phyloP scores from a whole-genome alignment of 1,284 basidiomycete species.

The Afroboletus lepidellus region DNA sequence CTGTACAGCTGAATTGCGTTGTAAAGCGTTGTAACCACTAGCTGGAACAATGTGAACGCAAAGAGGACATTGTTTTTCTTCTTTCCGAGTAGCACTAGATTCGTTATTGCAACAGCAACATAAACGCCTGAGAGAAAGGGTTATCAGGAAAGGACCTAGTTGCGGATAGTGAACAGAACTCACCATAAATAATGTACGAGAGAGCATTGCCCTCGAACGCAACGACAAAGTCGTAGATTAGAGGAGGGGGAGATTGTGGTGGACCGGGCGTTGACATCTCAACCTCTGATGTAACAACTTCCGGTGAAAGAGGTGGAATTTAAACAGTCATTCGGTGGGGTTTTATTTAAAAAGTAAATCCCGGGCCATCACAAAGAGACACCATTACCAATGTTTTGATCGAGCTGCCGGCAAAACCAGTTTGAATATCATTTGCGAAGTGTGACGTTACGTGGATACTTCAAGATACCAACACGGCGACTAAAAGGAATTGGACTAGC shows the following conservation, averaged over 20 bases:
- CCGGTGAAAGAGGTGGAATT: neutral
- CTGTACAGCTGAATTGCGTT: neutral
- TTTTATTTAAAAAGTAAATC: neutral
- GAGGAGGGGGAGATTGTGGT: neutral
- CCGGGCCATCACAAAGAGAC: neutral
- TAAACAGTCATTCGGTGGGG: too few species aligned
- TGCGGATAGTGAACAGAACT: neutral
- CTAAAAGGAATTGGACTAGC: neutral
- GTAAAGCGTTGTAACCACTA: neutral
- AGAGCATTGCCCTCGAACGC: neutral
- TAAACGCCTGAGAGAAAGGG: neutral
- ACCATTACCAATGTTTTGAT: neutral
- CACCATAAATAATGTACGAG: neutral
- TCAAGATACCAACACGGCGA: neutral
- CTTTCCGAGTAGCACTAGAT: neutral
- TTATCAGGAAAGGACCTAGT: neutral
- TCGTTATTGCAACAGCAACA: neutral
- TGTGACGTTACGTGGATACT: neutral
- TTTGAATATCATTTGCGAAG: neutral
- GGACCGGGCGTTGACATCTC: neutral
- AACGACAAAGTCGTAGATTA: neutral
- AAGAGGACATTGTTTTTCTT: neutral
- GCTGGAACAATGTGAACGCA: neutral
- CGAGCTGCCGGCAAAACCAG: neutral
- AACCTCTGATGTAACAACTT: neutral